Evolutionary conservation across 2,329 filamentous ascomycete genomes (phyloP).

Genomic region (Aspergillus brunneoviolaceus): DNA sequence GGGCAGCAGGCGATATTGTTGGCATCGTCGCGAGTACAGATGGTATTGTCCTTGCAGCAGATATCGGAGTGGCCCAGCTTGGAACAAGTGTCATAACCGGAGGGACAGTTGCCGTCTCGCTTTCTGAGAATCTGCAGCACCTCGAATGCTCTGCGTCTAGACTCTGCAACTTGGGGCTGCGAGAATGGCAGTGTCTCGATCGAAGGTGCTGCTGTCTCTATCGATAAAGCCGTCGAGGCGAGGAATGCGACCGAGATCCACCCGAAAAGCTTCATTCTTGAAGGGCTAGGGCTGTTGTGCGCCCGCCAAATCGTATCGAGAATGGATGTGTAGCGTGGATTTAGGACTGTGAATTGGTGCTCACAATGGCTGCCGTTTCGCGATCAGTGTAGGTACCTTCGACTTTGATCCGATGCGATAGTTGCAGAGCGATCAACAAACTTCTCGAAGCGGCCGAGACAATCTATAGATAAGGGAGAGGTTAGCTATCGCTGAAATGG

Average conservation of each 20-base stretch:
- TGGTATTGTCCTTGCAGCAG: constrained; percentile 56
- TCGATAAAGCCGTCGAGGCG: constrained; percentile 29
- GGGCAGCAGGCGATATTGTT: constrained; percentile 64
- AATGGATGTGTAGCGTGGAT: background rate
- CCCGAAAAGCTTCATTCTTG: constrained; percentile 35
- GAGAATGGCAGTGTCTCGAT: constrained; percentile 33
- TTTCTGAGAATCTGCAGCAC: constrained; percentile 32
- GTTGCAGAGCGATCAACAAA: constrained; percentile 31
- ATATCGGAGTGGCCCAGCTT: constrained; percentile 53
- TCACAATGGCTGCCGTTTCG: background rate
- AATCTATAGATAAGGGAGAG: constrained; percentile 8
- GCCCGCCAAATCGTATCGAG: constrained; percentile 8
- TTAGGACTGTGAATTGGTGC: background rate
- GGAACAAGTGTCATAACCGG: constrained; percentile 53
- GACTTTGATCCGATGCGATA: constrained; percentile 5
- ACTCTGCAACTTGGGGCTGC: constrained; percentile 23
- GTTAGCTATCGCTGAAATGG: background rate
- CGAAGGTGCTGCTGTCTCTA: constrained; percentile 24
- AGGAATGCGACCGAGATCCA: constrained; percentile 35
- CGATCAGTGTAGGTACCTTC: background rate
- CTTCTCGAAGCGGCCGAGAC: constrained; percentile 28
- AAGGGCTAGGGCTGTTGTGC: constrained; percentile 14
- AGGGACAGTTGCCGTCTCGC: constrained; percentile 48
- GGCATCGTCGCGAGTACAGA: constrained; percentile 57
- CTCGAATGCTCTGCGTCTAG: constrained; percentile 29